Base-by-base conservation (phyloP, 1,139 yeast species). In the Geotrichum histeridarum region DNA sequence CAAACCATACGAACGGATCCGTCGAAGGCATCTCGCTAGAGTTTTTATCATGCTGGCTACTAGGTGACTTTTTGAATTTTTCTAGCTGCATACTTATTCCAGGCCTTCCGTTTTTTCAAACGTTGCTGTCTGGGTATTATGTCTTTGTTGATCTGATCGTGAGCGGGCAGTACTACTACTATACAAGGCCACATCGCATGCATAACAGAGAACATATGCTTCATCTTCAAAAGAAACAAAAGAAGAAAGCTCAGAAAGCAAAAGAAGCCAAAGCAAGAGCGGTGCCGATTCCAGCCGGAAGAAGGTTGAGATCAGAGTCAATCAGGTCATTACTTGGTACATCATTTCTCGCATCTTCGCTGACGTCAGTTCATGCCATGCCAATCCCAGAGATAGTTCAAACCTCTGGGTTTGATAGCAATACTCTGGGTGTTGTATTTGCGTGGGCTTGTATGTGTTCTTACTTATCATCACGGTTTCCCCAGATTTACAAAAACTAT, bases 401-500 rank as follows among this genome's bases (percentile, higher is more conserved):
- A 12, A 8, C 38, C 6, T 31, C 43, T 9, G 9, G 22, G 5
- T 15, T 36, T 17, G 55, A 56, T n/a, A 41, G 63, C 9, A 56
- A 57, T 33, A 50, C 56, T 1, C 55, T 74, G 30, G 96, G 95
- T 0, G 67, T 75, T 8, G 55, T 78, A 0, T 73, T 86, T 51
- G 94, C 97, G 0, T 93, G 96, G 95, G 67, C 79, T 4, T 89
- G 96, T 61, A 87, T 96, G 0, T 63, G 71, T 8, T 81, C 87
- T 51, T 91, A 93, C 66, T 77, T 89, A 55, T 71, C 81, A 9
- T 88, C 96, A 1, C 76, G 99, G 59, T 72, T 90, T 52, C 99
- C 99, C 0, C 99, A 91, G 66, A 72, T 91, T 46, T 73, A 78
- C 67, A 87, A 86, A 64, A 91, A 91, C 70, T 83, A 82, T 67